A percentile compares a stretch with the other conserved stretches of the same genome.
Evolutionary conservation across 2,329 filamentous ascomycete genomes (phyloP).

Genomic region (Myriosclerotinia duriaeana): DNA sequence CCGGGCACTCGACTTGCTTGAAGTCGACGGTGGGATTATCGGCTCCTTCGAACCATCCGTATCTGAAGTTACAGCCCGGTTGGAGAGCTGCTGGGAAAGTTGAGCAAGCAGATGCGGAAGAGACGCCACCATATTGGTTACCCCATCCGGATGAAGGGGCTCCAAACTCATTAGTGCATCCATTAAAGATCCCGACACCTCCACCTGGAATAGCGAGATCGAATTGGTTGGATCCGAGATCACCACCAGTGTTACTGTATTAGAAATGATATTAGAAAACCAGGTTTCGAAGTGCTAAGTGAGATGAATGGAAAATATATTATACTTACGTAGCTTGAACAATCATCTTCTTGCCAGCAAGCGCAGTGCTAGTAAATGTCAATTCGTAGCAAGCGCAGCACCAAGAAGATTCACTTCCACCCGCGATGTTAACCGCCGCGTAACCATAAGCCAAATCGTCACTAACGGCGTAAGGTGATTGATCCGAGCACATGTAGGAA

Average conservation of each 20-base stretch:
- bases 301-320: background rate
- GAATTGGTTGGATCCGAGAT: constrained; percentile 58
- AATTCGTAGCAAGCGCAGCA: constrained; percentile 65
- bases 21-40: constrained; percentile 50
- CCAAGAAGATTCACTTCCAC: constrained; percentile 57
- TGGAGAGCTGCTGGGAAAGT: constrained; percentile 47
- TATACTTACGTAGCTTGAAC: constrained; percentile 47
- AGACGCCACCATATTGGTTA: constrained; percentile 50
- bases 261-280: background rate
- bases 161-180: constrained; percentile 51
- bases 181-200: constrained; percentile 56
- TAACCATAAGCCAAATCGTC: constrained; percentile 60
- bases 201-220: constrained; percentile 56
- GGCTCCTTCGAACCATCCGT: constrained; percentile 52
- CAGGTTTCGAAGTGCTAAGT: too few species aligned
- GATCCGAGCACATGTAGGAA: constrained; percentile 58
- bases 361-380: constrained; percentile 49
- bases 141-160: constrained; percentile 46
- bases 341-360: constrained; percentile 61
- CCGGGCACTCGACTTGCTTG: constrained; percentile 50
- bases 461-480: constrained; percentile 62
- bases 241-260: constrained; percentile 54
- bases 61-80: constrained; percentile 53
- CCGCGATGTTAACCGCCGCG: constrained; percentile 54
- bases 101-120: constrained; percentile 45